Evolutionary conservation across 345 rosid species (phyloP).

Genomic region (Populus ilicifolia): DNA sequence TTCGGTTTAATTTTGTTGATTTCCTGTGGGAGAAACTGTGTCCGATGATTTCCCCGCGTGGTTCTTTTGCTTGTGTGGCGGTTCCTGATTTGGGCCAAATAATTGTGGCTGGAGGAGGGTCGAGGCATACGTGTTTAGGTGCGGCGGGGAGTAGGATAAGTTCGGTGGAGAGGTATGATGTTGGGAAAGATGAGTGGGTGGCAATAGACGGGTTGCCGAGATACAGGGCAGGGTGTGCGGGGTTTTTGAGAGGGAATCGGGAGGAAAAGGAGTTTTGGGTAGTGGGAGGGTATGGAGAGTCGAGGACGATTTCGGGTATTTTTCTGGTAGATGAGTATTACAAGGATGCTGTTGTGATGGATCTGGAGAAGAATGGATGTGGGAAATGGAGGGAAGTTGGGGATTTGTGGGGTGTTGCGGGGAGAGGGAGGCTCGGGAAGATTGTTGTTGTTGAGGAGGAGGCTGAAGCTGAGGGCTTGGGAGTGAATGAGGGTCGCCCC

Average conservation of each 20-base stretch:
- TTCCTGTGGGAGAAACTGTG: conserved; percentile 61
- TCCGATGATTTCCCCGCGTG: conserved; percentile 78
- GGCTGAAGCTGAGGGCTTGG: conserved; percentile 11
- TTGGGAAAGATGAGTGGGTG: conserved; percentile 67
- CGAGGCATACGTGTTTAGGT: conserved; percentile 69
- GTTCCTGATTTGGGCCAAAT: conserved; percentile 44
- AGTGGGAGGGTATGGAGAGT: conserved; percentile 89
- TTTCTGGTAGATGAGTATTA: conserved; percentile 82
- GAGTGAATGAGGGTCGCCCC: conserved; percentile 24
- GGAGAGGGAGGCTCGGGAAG: conserved; percentile 65
- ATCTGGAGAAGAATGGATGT: conserved; percentile 32
- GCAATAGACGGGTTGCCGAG: conserved; percentile 62
- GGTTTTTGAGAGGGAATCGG: conserved; percentile 47
- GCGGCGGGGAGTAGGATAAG: conserved; percentile 87
- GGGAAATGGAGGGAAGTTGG: conserved; percentile 72
- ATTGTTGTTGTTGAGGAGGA: conserved; percentile 57
- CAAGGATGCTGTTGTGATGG: conserved; percentile 75
- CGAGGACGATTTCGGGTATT: conserved; percentile 71
- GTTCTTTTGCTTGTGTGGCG: conserved; percentile 84
- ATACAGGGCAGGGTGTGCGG: conserved; percentile 83
- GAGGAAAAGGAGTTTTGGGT: conserved; percentile 82
- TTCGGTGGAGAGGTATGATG: conserved; percentile 72
- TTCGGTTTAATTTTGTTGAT: conserved; percentile 54
- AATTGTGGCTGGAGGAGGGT: conserved; percentile 86
- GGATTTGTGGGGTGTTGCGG: conserved; percentile 75